Evolutionary conservation across 495 filamentous ascomycete species (phyloP), one percentile per base, ranked within the genome.

Genomic region (Amniculicola lignicola): DNA sequence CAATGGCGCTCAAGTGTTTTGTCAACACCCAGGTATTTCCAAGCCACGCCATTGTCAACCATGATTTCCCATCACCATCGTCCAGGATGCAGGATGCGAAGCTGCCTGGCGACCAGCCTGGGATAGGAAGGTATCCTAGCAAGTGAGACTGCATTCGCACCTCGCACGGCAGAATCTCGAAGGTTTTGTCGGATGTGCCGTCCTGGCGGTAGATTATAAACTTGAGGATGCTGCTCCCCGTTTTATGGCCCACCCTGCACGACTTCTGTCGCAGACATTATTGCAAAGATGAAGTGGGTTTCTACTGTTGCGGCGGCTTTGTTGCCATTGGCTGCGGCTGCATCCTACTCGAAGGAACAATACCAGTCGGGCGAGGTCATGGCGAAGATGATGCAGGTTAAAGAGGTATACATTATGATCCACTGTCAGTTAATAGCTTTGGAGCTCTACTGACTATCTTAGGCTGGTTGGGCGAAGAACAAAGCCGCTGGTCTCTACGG

Each of bases 211-310:
- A 27, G 7, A 3, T 3, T 11, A 23, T 23, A 2, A 14, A 27
- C 15, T 31, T 15, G 41, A 31, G 38, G 5, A 40, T 25, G 15
- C 16, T 11, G 18, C 7, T 11, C 2, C 4, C 21, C 33, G 5
- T 9, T 3, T 6, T 4, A 9, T 15, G 18, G 18, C 28, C 16
- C 35, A 40, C 15, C 31, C 15, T 51, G 21, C 35, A 19, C 19
- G 16, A 9, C 38, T 11, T 35, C 38, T 45, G 19, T 43, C 36
- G 21, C 51, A 33, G 22, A 11, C 1, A 7, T 29, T 16, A 11
- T 21, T 39, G 53, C 31, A 29, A 57, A 42, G 33, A 57, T 57
- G 53, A 57, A 57, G 53, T 50, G 49, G 35, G n/a, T n/a, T n/a
- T 33, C 44, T 24, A 23, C 53, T 35, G 23, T 57, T 38, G 44